These are phyloP conservation scores for Aulographum hederae DNA, from an alignment of 2,329 filamentous ascomycete species.

Conservation along the genomic window DNA sequence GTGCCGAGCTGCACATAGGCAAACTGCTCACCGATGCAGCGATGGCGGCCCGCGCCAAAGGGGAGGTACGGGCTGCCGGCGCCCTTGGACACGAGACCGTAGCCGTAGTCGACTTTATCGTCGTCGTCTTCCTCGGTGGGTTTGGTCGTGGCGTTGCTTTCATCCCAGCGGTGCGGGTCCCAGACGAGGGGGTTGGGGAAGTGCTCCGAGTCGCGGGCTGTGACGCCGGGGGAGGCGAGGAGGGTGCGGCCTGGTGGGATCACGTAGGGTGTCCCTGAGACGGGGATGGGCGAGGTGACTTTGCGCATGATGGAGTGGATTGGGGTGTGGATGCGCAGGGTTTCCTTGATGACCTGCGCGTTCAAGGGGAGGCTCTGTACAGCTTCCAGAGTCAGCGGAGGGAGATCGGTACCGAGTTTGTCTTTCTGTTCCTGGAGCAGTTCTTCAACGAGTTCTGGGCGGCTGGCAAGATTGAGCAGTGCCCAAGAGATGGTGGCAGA, in stretches of 20 bases:
- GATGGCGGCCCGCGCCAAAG: slow-evolving; percentile 81
- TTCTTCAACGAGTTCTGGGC: slow-evolving; percentile 62
- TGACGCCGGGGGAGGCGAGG: slow-evolving; percentile 71
- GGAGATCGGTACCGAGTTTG: slow-evolving; percentile 52
- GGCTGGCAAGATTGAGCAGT: slow-evolving; percentile 58
- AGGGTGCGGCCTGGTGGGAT: slow-evolving; percentile 68
- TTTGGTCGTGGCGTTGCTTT: slow-evolving; percentile 21
- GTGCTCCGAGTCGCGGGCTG: slow-evolving; percentile 49
- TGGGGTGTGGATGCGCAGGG: slow-evolving; percentile 73
- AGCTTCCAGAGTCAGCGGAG: slow-evolving; percentile 57
- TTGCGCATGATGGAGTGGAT: slow-evolving; percentile 92
- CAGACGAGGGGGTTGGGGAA: slow-evolving; percentile 71
- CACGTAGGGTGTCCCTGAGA: slow-evolving; percentile 66
- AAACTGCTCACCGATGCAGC: slow-evolving; percentile 94
- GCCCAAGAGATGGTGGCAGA: slow-evolving; percentile 77
- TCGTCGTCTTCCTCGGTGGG: slow-evolving; percentile 41
- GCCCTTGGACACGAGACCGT: slow-evolving; percentile 83
- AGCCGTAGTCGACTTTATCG: slow-evolving; percentile 79
- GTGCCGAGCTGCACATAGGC: slow-evolving; percentile 84
- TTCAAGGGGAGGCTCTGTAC: slow-evolving; percentile 66
- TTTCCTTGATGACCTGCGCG: slow-evolving; percentile 76
- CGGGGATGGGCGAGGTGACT: slow-evolving; percentile 72
- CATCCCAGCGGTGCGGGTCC: slow-evolving; percentile 85
- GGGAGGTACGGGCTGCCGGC: slow-evolving; percentile 79
- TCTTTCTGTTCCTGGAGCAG: slow-evolving; percentile 67